A percentile compares a stretch with the other conserved stretches of the same genome.
phyloP scores from a whole-genome alignment of 192 early-diverging fungal genomes.

The Rhizophagus clarus region DNA sequence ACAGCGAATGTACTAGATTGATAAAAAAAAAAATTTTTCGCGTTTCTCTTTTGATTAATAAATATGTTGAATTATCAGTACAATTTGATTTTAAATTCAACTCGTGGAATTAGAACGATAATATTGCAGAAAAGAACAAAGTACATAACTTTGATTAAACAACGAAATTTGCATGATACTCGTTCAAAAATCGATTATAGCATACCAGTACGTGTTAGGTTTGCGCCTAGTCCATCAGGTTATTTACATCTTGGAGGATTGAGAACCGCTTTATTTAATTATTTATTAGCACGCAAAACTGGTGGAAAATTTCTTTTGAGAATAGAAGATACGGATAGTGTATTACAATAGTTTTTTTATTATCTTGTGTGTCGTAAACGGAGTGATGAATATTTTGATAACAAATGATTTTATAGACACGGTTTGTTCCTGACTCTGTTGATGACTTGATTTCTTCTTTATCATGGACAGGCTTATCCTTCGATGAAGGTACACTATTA shows the following conservation, averaged over 20 bases:
- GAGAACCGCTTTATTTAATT: slow-evolving; percentile 92
- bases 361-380: background rate
- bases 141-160: background rate
- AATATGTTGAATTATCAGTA: background rate
- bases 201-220: slow-evolving; percentile 71
- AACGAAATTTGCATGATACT: background rate
- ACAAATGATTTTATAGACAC: slow-evolving; percentile 44
- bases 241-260: slow-evolving; percentile 91
- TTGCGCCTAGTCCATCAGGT: slow-evolving; percentile 94
- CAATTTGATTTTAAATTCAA: background rate
- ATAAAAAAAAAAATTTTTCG: background rate
- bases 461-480: slow-evolving; percentile 73
- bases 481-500: slow-evolving; percentile 67
- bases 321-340: slow-evolving; percentile 93
- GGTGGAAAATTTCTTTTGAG: slow-evolving; percentile 81
- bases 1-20: too few relatives aligned
- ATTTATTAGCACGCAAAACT: slow-evolving; percentile 73
- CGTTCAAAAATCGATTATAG: background rate
- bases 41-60: background rate
- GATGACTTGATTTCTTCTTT: slow-evolving; percentile 68
- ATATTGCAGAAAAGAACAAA: background rate
- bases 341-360: slow-evolving; percentile 26
- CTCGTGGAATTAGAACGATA: background rate
- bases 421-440: slow-evolving; percentile 72
- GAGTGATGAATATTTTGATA: background rate